Conservation (phyloP, 1,284 basidiomycete species). For the Moesziomyces sp. region DNA sequence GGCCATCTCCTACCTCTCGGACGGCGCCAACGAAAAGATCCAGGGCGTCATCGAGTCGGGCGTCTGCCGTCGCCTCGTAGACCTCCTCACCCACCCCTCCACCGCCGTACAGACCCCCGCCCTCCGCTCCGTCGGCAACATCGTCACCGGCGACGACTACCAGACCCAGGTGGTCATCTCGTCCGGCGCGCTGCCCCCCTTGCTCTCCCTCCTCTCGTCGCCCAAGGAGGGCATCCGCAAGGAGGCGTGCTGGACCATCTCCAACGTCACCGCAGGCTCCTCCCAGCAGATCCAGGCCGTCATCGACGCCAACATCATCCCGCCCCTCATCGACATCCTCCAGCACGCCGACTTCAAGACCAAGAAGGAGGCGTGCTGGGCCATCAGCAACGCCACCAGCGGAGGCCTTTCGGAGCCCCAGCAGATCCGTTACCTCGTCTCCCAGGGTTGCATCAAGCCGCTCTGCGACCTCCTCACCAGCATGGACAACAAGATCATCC, state of each 20-base stretch:
- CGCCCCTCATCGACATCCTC: slow-evolving; percentile 97
- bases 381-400: slow-evolving; percentile 98
- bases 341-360: slow-evolving; percentile 99
- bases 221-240: slow-evolving; percentile 92
- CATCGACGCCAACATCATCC: slow-evolving; percentile 82
- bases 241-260: slow-evolving; percentile 99
- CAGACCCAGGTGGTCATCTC: slow-evolving; percentile 99
- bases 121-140: slow-evolving; percentile 96
- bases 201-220: slow-evolving; percentile 89
- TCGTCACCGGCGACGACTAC: slow-evolving; percentile 97
- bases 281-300: slow-evolving; percentile 92
- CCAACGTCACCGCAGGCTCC: slow-evolving; percentile 96
- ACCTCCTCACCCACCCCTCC: slow-evolving; percentile 93
- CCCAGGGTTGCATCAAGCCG: slow-evolving; percentile 98
- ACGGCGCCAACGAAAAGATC: slow-evolving; percentile 99
- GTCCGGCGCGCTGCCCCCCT: slow-evolving; percentile 90
- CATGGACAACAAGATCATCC: slow-evolving; percentile 99
- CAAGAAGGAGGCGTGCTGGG: slow-evolving; percentile 99
- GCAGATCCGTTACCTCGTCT: slow-evolving; percentile 97
- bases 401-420: slow-evolving; percentile 95
- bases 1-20: slow-evolving; percentile 99
- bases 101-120: slow-evolving; percentile 99
- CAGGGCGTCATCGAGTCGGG: slow-evolving; percentile 99
- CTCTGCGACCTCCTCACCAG: slow-evolving; percentile 93
- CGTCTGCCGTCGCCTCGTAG: slow-evolving; percentile 95